Base-by-base conservation (phyloP, 1,284 basidiomycete species). In the Mrakiaceae sp. region DNA sequence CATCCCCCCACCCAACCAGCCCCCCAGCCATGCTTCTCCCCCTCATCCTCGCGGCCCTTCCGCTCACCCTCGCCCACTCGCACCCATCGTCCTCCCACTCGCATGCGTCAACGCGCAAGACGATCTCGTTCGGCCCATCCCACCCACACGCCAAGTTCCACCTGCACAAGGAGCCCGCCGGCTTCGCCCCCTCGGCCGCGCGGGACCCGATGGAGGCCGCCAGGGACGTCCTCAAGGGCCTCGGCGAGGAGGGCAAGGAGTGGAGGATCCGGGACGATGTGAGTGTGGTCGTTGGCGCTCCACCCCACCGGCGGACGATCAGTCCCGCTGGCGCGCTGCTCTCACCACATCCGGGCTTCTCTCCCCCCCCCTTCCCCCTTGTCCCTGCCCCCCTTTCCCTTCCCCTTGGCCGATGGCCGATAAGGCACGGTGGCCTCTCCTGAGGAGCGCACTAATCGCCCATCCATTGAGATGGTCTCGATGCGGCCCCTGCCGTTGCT, bases 91-190 rank as follows among this genome's bases (percentile, higher is more conserved):
- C 54, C 53, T 8, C 42, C 49, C 63, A 59, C 59, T 49, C 60
- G 39, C 48, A 60, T 59, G 74, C 55, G 78, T 79, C 68, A 66
- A 52, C 63, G 49, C 82, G 89, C 71, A 90, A 91, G 84, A 82
- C 88, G 0, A 81, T 91, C 58, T 83, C 84, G 10, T 92, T 90
- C 72, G 89, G 89, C 14, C 87, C 88, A 12, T 76, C 80, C 16
- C 85, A 85, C 69, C 82, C 84, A 9, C 86, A 90, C 72, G 84
- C 87, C 5, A 80, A 81, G 49, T 90, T 86, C 77, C 76, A 80
- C 65, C 51, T 44, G 50, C 40, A 44, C 11, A 43, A 56, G 42
- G 9, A 27, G 7, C 12, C 57, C 57, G 55, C n/a, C 56, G 62
- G 63, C 43, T 62, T 64, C 51, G 48, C 55, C 10, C 44, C 64